These are phyloP conservation scores for Claviceps capensis DNA, from an alignment of 2,329 filamentous ascomycete genomes.

Conservation along the genomic window DNA sequence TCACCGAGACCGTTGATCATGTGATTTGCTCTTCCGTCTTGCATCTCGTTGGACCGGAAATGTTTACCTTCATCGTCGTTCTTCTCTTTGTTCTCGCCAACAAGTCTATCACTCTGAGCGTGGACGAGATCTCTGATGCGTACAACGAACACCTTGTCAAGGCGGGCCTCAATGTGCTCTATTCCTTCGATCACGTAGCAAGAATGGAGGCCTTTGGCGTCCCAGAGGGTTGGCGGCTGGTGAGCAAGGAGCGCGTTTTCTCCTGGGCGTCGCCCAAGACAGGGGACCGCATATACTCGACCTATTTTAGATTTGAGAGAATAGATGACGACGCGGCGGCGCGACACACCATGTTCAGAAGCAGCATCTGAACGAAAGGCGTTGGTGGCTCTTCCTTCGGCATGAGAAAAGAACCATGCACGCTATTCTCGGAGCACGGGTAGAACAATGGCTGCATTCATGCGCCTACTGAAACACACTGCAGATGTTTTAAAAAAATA, in stretches of 20 bases:
- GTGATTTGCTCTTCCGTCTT: neutral
- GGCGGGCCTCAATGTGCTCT: neutral
- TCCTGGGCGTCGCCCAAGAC: neutral
- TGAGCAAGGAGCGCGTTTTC: neutral
- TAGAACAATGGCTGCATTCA: too few species aligned
- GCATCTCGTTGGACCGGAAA: neutral
- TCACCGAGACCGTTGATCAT: neutral
- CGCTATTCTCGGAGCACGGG: too few species aligned
- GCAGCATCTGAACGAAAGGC: too few species aligned
- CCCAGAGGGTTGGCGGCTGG: neutral
- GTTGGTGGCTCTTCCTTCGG: too few species aligned
- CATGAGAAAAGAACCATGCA: too few species aligned
- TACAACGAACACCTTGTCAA: neutral
- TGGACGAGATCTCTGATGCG: neutral
- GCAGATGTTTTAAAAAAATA: too few species aligned
- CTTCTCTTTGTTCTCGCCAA: neutral
- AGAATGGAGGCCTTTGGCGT: neutral
- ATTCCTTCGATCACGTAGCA: neutral
- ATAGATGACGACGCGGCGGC: neutral
- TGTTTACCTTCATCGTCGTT: neutral
- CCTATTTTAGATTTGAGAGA: neutral
- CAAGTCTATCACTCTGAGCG: slow-evolving; percentile 1
- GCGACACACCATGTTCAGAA: neutral
- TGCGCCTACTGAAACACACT: too few species aligned
- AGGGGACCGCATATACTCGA: neutral